A percentile compares a stretch with the other conserved stretches of the same genome.
Evolutionary conservation across 352 stramenopile genomes (phyloP).

Genomic region (Phytopythium oedochilum): DNA sequence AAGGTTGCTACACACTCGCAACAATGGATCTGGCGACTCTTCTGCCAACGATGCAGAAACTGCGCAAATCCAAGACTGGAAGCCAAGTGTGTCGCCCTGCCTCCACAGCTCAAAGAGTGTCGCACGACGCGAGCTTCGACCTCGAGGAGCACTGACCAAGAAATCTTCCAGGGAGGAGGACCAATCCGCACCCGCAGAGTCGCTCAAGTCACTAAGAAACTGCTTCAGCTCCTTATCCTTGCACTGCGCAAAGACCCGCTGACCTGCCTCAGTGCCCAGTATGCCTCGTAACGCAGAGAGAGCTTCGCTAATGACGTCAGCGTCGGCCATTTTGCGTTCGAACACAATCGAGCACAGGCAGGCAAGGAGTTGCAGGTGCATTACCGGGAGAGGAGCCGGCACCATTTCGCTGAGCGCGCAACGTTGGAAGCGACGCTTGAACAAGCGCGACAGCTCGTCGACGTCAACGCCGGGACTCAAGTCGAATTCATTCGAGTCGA

Average conservation of each 20-base stretch:
- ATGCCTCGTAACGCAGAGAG: slow-evolving; percentile 47
- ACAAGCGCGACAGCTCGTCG: slow-evolving; percentile 45
- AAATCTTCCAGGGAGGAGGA: slow-evolving; percentile 17
- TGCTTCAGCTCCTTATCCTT: slow-evolving; percentile 62
- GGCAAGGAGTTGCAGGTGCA: slow-evolving; percentile 59
- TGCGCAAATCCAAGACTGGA: slow-evolving; percentile 54
- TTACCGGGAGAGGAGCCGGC: slow-evolving; percentile 31
- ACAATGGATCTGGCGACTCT: slow-evolving; percentile 33
- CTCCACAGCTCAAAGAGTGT: slow-evolving; percentile 23
- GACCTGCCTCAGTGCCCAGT: slow-evolving; percentile 33
- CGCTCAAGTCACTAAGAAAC: slow-evolving; percentile 50
- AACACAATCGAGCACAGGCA: slow-evolving; percentile 70
- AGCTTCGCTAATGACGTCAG: slow-evolving; percentile 36
- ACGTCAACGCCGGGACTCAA: slow-evolving; percentile 45
- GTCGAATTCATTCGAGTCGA: slow-evolving; percentile 57
- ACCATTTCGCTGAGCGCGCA: slow-evolving; percentile 48
- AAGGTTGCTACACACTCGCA: slow-evolving; percentile 46
- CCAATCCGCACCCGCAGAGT: slow-evolving; percentile 49
- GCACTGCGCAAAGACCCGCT: slow-evolving; percentile 26
- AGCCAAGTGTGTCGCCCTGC: slow-evolving; percentile 25
- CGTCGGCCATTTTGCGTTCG: slow-evolving; percentile 23
- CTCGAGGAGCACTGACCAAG: background rate
- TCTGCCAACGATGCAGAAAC: slow-evolving; percentile 38
- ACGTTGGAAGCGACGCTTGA: slow-evolving; percentile 51
- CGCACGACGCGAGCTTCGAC: background rate